A percentile compares a stretch with the other conserved stretches of the same genome.
phyloP scores from a whole-genome alignment of 2,329 filamentous ascomycete genomes.

The Sphaerulina populicola region DNA sequence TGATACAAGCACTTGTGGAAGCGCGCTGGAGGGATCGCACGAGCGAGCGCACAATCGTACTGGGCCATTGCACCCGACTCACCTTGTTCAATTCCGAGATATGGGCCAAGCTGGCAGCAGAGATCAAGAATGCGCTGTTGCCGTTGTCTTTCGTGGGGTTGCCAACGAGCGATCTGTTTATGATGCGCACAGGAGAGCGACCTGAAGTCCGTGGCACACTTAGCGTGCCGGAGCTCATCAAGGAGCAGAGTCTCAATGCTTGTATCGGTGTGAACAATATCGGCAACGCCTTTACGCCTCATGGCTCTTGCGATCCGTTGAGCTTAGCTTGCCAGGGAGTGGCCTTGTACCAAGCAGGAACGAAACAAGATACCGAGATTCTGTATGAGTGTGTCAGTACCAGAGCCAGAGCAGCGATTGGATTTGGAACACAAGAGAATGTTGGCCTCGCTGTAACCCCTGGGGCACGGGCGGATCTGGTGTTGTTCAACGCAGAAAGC shows the following conservation, averaged over 20 bases:
- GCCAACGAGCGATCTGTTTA: constrained; percentile 63
- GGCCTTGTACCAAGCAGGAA: constrained; percentile 60
- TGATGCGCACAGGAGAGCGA: constrained; percentile 49
- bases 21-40: constrained; percentile 44
- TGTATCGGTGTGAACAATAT: constrained; percentile 63
- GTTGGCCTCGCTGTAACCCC: constrained; percentile 28
- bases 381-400: constrained; percentile 46
- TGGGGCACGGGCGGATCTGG: constrained; percentile 38
- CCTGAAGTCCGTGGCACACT: constrained; percentile 50
- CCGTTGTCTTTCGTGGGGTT: constrained; percentile 60
- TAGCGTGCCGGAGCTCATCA: constrained; percentile 53
- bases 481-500: constrained; percentile 35
- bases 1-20: constrained; percentile 45
- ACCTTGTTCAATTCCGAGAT: constrained; percentile 47
- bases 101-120: constrained; percentile 43
- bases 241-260: constrained; percentile 49
- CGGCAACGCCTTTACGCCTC: constrained; percentile 66
- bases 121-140: constrained; percentile 44
- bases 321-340: constrained; percentile 55
- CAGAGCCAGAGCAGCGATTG: constrained; percentile 29
- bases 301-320: constrained; percentile 59
- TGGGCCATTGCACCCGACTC: constrained; percentile 62
- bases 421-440: constrained; percentile 17
- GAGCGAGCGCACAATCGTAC: constrained; percentile 43
- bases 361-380: constrained; percentile 49